Evolutionary conservation across 352 stramenopile species (phyloP).

Genomic region (Peronosclerospora sorghi): DNA sequence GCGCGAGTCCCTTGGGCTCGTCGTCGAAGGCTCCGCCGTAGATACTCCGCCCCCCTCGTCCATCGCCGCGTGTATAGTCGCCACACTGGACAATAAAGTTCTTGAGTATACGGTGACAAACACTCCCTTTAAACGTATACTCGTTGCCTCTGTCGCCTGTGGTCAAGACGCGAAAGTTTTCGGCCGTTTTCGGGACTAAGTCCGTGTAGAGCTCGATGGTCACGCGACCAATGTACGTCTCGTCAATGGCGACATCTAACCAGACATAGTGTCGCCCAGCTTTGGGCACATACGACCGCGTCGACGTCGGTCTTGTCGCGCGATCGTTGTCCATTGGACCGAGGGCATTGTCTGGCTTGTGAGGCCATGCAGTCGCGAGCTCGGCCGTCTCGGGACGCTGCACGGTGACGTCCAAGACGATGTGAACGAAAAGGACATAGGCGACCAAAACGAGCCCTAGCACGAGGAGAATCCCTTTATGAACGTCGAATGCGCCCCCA

Average conservation of each 20-base stretch:
- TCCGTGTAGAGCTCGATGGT: slow-evolving; percentile 88
- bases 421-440: slow-evolving; percentile 59
- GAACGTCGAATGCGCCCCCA: slow-evolving; percentile 22
- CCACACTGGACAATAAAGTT: slow-evolving; percentile 98
- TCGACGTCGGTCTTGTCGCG: slow-evolving; percentile 5
- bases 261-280: slow-evolving; percentile 74
- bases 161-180: slow-evolving; percentile 96
- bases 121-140: slow-evolving; percentile 93
- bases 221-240: slow-evolving; percentile 53
- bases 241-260: slow-evolving; percentile 76
- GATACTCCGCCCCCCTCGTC: slow-evolving; percentile 94
- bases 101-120: slow-evolving; percentile 97
- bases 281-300: slow-evolving; percentile 37
- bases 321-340: slow-evolving; percentile 4
- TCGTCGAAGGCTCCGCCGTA: slow-evolving; percentile 97
- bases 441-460: slow-evolving; percentile 47
- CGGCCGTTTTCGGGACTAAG: slow-evolving; percentile 94
- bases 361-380: slow-evolving; percentile 1
- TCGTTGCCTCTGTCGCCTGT: slow-evolving; percentile 91
- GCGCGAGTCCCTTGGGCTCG: slow-evolving; percentile 86
- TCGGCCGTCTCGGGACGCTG: slow-evolving; percentile 5
- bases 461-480: slow-evolving; percentile 40
- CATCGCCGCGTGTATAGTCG: slow-evolving; percentile 89
- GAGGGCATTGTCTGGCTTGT: slow-evolving; percentile 4
- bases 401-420: slow-evolving; percentile 42